Base-by-base conservation (phyloP, 495 filamentous ascomycete genomes). In the Cryomyces minteri region DNA sequence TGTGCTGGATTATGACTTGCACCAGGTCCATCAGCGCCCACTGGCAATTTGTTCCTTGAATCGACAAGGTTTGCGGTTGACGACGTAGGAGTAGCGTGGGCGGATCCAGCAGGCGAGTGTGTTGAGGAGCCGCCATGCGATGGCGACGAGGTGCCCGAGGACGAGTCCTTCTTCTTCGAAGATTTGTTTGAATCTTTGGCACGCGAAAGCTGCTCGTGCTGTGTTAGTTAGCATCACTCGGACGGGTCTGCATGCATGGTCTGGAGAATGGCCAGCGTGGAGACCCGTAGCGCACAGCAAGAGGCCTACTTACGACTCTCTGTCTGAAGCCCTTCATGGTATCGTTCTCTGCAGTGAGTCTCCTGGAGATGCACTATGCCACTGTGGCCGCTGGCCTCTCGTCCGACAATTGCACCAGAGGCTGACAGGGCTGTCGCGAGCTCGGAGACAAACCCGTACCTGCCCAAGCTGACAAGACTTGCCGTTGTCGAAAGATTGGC, bases 251-350 rank as follows among this genome's bases (percentile, higher is more conserved):
- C 18, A 25, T 25, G 18, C 18, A 25, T 25, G 18, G 18, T 25
- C 18, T 25, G 18, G 18, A 25, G 18, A 25, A 25, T 25, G 18
- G 18, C 18, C 18, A 25, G 18, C 18, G 18, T 25, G 18, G 18
- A 25, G 18, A 25, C 18, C 18, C 18, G 18, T 40, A 34, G 41
- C 53, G 52, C 41, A 48, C 51, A 38, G 34, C 9, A 38, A 9
- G 9, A 38, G 9, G 34, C 34, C 9, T 41, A 81, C 88, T 72
- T 72, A 94, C 88, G 69, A 96, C 92, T 81, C 82, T 81, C 70
- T 93, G 85, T 68, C 90, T 82, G 66, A 98, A 94, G 59, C 84
- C 79, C 70, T 94, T 95, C 90, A 98, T 96, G 42, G 2, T 25
- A 25, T 2, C 18, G 18, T 25, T 2, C 18, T 25, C 18, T 25